phyloP scores from a whole-genome alignment of 345 rosid species.

The Linum tenue region DNA sequence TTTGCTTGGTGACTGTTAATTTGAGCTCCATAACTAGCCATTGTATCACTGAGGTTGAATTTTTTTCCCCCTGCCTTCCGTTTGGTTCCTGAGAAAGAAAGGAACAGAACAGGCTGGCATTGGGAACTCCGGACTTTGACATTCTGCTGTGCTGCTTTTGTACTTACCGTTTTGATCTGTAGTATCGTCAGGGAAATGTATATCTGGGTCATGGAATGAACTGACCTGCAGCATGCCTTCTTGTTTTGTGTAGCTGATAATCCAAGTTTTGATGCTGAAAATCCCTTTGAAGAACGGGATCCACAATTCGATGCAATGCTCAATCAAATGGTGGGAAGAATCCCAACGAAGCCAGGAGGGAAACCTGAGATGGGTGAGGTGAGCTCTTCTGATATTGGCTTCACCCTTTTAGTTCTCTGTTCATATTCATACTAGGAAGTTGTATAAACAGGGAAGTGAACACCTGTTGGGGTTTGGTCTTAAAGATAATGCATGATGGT shows the following conservation, averaged over 20 bases:
- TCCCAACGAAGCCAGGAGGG: constrained; percentile 72
- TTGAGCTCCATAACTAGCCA: neutral
- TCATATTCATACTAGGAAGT: neutral
- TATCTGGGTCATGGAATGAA: neutral
- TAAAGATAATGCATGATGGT: too few species aligned
- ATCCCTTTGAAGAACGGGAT: constrained; percentile 57
- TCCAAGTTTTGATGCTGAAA: constrained; percentile 32
- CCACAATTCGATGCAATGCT: constrained; percentile 73
- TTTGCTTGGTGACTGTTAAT: neutral
- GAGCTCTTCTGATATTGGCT: constrained; percentile 15
- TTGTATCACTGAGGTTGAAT: neutral
- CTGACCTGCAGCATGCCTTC: neutral
- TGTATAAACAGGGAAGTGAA: too few species aligned
- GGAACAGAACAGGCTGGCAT: neutral
- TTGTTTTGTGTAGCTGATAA: constrained; percentile 26
- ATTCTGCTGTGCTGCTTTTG: neutral
- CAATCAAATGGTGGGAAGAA: constrained; percentile 80
- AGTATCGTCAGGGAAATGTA: neutral
- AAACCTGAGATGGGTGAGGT: constrained; percentile 90
- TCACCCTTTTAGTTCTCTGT: neutral
- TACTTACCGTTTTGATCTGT: neutral
- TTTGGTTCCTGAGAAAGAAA: neutral
- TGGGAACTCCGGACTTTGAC: neutral
- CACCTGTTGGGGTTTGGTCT: too few species aligned
- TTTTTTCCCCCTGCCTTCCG: neutral